Percentiles rank a stretch among this genome's conserved stretches.
These are phyloP conservation scores for Cyclotella cryptica DNA, from an alignment of 108 stramenopile genomes.

Conservation along the genomic window DNA sequence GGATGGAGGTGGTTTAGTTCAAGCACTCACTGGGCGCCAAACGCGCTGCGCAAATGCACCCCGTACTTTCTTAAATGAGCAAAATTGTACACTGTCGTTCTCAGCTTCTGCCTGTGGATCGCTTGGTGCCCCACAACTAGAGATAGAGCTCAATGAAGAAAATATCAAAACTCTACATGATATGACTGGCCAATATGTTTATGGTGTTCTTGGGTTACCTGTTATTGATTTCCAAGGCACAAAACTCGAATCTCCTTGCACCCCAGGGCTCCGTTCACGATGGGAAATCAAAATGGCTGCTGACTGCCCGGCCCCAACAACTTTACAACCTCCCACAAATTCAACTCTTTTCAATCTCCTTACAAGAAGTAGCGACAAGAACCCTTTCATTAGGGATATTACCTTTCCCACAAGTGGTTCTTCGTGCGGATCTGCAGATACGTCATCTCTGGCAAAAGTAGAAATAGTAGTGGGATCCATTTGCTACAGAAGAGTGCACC, in stretches of 20 bases:
- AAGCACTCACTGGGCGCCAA: constrained; percentile 30
- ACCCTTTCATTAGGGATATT: constrained; percentile 38
- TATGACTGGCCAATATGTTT: constrained; percentile 48
- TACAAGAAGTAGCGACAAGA: constrained; percentile 23
- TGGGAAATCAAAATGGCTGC: constrained; percentile 51
- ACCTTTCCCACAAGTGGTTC: constrained; percentile 33
- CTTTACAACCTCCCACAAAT: constrained; percentile 33
- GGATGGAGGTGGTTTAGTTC: constrained; percentile 45
- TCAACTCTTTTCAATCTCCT: constrained; percentile 39
- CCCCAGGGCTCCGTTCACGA: constrained; percentile 39
- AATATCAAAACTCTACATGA: constrained; percentile 29
- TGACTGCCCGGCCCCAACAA: constrained; percentile 27
- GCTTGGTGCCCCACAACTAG: constrained; percentile 22
- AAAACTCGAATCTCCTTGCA: constrained; percentile 41
- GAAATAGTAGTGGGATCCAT: constrained; percentile 24
- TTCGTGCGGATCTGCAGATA: constrained; percentile 20
- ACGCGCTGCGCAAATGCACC: constrained; percentile 51
- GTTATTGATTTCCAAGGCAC: constrained; percentile 29
- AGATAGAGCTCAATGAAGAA: constrained; percentile 28
- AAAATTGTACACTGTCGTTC: constrained; percentile 38
- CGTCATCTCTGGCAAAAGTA: constrained; percentile 21
- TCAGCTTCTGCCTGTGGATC: constrained; percentile 35
- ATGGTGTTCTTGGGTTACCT: constrained; percentile 33
- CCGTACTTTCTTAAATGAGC: constrained; percentile 56
- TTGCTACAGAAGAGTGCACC: constrained; percentile 47